A percentile compares a stretch with the other conserved stretches of the same genome.
Evolutionary conservation across 805 yeast genomes (phyloP).

Genomic region (Cyberlindnera meyerae): DNA sequence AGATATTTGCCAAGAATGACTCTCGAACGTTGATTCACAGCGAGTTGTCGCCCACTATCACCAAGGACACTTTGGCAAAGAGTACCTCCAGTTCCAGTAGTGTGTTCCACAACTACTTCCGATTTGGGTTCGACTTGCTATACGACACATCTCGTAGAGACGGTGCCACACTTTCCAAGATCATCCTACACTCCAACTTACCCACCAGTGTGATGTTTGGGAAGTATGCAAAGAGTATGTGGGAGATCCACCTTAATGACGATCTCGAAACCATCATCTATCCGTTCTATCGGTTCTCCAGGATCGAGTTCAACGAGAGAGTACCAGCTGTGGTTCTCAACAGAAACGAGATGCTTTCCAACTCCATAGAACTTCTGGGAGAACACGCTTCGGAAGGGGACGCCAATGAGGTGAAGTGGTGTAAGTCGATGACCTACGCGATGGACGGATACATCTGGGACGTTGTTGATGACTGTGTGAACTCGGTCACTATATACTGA

Average conservation of each 20-base stretch:
- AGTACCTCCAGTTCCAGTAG: no score
- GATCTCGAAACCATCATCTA: no score
- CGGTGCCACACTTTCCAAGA: slow-evolving; percentile 36
- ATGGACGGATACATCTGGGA: slow-evolving; percentile 35
- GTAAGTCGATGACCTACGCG: slow-evolving; percentile 25
- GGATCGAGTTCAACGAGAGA: not conserved
- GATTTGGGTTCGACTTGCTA: slow-evolving; percentile 49
- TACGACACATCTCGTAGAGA: slow-evolving; percentile 29
- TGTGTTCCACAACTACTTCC: slow-evolving; percentile 52
- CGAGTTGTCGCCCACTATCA: no score
- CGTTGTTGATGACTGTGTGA: slow-evolving; percentile 34
- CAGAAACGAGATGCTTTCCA: slow-evolving; percentile 29
- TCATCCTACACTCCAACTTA: slow-evolving; percentile 48
- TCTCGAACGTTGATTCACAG: slow-evolving; percentile 37
- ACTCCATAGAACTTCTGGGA: slow-evolving; percentile 35
- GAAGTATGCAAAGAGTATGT: slow-evolving; percentile 44
- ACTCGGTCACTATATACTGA: slow-evolving; percentile 35
- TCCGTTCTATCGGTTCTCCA: not conserved
- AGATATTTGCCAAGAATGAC: slow-evolving; percentile 41
- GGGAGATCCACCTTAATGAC: not conserved
- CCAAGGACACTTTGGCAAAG: no score
- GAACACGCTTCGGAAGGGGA: slow-evolving; percentile 28
- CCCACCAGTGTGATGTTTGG: slow-evolving; percentile 48
- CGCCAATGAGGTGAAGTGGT: slow-evolving; percentile 24
- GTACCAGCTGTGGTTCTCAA: slow-evolving; percentile 13